A percentile compares a stretch with the other conserved stretches of the same genome.
These are phyloP conservation scores for Trichoderma parareesei DNA, from an alignment of 495 filamentous ascomycete genomes.

Conservation along the genomic window DNA sequence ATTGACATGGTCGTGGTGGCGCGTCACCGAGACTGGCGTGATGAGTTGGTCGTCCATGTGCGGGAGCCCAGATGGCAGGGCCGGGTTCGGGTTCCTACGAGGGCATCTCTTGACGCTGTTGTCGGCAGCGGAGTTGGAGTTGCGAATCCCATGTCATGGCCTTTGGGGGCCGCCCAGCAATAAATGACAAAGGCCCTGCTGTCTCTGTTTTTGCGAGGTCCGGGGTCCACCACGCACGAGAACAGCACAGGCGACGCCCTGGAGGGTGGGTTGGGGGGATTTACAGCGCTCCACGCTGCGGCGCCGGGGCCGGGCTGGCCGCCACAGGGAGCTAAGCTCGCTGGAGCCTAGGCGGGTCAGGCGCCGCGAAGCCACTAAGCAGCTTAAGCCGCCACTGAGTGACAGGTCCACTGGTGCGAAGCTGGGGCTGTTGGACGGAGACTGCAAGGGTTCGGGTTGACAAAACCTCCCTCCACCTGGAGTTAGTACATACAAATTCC, in stretches of 20 bases:
- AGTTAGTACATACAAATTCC: no score
- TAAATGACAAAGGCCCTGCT: neutral
- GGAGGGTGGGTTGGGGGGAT: neutral
- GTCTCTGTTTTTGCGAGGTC: neutral
- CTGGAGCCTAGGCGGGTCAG: neutral
- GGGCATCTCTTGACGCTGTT: neutral
- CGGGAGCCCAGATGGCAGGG: neutral
- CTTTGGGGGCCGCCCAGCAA: neutral
- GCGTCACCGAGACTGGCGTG: neutral
- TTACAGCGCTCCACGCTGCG: conserved; percentile 1
- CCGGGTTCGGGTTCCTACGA: neutral
- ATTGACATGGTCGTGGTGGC: neutral
- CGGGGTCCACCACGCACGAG: neutral
- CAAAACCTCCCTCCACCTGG: no score
- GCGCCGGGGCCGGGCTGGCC: neutral
- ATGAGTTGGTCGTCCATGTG: neutral
- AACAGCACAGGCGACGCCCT: neutral
- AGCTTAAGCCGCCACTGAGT: neutral
- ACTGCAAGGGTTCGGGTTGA: no score
- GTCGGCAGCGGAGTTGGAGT: neutral
- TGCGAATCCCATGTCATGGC: neutral
- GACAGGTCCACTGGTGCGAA: neutral
- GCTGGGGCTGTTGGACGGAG: neutral
- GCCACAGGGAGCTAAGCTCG: neutral
- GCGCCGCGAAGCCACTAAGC: neutral